Conservation (phyloP, 2,329 filamentous ascomycete genomes). For the Fusarium decemcellulare region DNA sequence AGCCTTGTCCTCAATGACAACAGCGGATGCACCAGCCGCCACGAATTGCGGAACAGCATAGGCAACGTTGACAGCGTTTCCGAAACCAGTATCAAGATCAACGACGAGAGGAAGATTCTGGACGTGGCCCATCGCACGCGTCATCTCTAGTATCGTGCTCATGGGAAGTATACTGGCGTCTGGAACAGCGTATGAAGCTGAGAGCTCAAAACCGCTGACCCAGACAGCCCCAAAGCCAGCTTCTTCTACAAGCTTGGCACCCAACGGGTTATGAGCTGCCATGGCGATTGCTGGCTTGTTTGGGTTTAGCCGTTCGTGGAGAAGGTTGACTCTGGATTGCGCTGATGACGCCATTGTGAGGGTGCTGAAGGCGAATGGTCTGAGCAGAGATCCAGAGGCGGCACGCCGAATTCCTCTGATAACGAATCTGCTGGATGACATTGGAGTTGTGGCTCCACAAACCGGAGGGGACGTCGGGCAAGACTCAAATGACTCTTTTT, state of each 20-base stretch:
- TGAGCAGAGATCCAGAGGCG: background rate
- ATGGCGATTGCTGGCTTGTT: background rate
- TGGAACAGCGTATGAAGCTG: constrained; percentile 27
- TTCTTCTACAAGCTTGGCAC: constrained; percentile 5
- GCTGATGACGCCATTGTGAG: background rate
- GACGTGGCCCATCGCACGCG: background rate
- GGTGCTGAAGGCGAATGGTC: background rate
- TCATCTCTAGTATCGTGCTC: constrained; percentile 1
- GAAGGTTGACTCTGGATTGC: background rate
- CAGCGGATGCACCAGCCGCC: background rate
- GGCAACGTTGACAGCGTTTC: background rate
- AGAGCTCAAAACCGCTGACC: constrained; percentile 34
- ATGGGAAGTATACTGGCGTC: constrained; percentile 23
- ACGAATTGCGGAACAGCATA: background rate
- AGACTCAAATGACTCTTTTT: too few species aligned
- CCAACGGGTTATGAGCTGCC: background rate
- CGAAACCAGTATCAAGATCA: background rate
- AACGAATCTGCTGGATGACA: background rate
- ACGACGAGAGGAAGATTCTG: background rate
- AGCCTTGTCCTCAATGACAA: constrained; percentile 4
- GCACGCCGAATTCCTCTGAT: too few species aligned
- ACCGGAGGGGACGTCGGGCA: too few species aligned
- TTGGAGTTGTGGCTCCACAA: too few species aligned
- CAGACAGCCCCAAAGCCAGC: constrained; percentile 29
- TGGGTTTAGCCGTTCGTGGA: background rate